Conservation (phyloP, 140 eudicot genomes). For the Cichorium intybus region DNA sequence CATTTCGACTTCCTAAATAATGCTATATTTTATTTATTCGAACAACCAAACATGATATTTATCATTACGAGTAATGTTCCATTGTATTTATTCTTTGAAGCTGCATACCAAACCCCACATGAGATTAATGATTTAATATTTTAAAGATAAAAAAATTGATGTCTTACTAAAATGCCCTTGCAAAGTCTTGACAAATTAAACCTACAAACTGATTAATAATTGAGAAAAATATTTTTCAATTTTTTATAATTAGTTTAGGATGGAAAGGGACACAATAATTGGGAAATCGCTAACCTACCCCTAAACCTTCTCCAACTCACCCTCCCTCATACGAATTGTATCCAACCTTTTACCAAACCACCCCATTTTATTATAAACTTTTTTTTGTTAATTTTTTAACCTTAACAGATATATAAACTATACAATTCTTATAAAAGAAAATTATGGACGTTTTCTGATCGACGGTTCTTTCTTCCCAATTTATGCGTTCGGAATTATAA, state of each 20-base stretch:
- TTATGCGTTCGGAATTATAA: not conserved
- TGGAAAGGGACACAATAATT: slow-evolving; percentile 24
- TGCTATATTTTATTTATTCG: no score
- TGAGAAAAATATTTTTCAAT: not conserved
- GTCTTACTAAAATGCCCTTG: not conserved
- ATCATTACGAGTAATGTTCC: no score
- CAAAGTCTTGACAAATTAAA: slow-evolving; percentile 1
- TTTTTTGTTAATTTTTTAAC: not conserved
- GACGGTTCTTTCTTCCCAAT: not conserved
- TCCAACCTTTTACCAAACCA: slow-evolving; percentile 37
- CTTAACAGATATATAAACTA: not conserved
- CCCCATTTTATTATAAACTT: not conserved
- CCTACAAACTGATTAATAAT: not conserved
- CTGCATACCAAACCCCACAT: no score
- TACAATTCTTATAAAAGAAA: not conserved
- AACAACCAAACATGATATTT: no score
- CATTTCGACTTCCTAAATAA: no score
- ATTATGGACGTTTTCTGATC: no score
- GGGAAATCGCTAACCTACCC: slow-evolving; percentile 40
- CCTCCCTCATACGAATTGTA: slow-evolving; percentile 35
- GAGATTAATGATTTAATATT: not conserved
- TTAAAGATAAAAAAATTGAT: not conserved
- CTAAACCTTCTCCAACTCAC: slow-evolving; percentile 45
- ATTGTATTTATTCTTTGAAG: no score
- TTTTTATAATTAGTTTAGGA: not conserved